Base-by-base conservation (phyloP, 345 rosid species). In the Psidium guajava region DNA sequence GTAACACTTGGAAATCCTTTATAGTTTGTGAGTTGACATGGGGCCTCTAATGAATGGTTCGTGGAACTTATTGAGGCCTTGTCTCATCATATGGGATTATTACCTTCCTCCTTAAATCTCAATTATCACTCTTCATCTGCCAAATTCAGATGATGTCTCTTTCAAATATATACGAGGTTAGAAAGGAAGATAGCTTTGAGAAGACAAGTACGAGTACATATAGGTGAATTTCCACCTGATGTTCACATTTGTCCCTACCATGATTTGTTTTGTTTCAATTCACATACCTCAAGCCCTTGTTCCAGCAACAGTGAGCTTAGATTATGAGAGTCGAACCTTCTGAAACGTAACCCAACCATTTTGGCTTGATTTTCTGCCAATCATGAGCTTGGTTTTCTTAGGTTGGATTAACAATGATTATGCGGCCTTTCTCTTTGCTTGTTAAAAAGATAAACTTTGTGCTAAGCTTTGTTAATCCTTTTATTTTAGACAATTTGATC, bases 401-500 rank as follows among this genome's bases (percentile, higher is more conserved):
- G 3, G 80, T 69, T 69, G 80, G 80, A 36, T 36, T 69, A 36
- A 40, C 47, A 69, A 69, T 69, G 80, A 69, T 69, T 69, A 36
- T 32, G 80, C 4, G 42, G 80, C 47, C 47, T 18, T 36, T 69
- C 80, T 36, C 80, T 52, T 25, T 7, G 3, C 21, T 36, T 75
- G 32, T 40, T 64, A 24, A 28, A 25, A 36, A 75, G 40, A 54
- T 28, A 27, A 15, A 57, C n/a, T 40, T 52, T 40, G 32, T 28
- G 21, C 49, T 51, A 11, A 54, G 42, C 83, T 28, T 12, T 85
- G 61, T 80, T 54, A 44, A 75, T 55, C 84, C 80, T 87, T 83
- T 90, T 85, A 85, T 82, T 55, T 85, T 88, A 93, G 97, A 86
- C 87, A 89, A 88, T 85, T 86, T 82, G 92, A 90, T 85, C 54